Base-by-base conservation (phyloP, 345 rosid genomes). In the Combretum micranthum region DNA sequence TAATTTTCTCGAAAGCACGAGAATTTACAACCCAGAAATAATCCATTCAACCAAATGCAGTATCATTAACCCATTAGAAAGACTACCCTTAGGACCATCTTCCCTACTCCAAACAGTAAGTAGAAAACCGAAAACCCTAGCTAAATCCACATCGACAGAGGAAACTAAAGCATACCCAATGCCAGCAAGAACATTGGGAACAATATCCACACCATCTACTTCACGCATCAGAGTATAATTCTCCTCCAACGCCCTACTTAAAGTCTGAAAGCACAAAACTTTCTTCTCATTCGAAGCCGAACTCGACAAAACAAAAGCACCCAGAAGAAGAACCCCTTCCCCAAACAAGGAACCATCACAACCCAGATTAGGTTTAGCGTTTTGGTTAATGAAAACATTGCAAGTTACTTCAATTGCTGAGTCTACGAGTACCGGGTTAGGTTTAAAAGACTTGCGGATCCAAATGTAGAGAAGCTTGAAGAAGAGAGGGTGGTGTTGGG, bases 21-120 rank as follows among this genome's bases (percentile, higher is more conserved):
- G 79, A 72, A 59, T 74, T 77, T 70, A 84, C 65, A 55, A 77
- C 68, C 87, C 78, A 49, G 83, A 83, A 20, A 84, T 63, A 60
- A 83, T 74, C 98, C 98, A 84, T 62, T 88, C 99, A 42, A 85
- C 62, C 79, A 80, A 74, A 78, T 89, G 96, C 73, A 93, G 69
- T 72, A 89, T 69, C 88, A 87, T 82, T 56, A 89, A 76, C 26
- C 94, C 99, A 56, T 74, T 56, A 56, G 78, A 62, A 62, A 85
- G 72, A 62, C 52, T 72, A 50, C 72, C 73, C 62, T 42, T 56
- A 47, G 80, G 85, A 45, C 85, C 87, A 68, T 73, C 82, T 51
- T 75, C 73, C 61, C 62, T 81, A 15, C 80, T 75, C 94, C 94
- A 82, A 62, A 82, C 65, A 16, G 81, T 83, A 66, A 87, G 64